Evolutionary conservation across 139 green algal species (phyloP), one percentile per base, ranked within the genome.

Genomic region (Pycnococcus provasolii): DNA sequence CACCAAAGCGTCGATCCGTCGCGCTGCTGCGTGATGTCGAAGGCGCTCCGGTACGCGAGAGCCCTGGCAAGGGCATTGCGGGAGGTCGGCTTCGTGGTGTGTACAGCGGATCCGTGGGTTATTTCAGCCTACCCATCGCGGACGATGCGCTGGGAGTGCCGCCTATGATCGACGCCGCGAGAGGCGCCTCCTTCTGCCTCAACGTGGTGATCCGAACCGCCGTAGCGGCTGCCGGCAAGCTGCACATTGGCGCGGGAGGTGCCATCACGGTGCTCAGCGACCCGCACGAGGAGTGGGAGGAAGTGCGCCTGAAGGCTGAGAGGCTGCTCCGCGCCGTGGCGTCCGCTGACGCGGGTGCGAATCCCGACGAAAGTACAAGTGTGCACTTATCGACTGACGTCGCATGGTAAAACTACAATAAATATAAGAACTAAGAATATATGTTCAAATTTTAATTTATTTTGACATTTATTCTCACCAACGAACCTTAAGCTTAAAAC

Each of bases 181-280:
- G 26, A 26, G 26, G 26, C 26, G 26, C 26, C 68, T 85, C 88
- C 8, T 96, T 97, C 66, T 93, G 98, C 75, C 77, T 98, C 5
- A 99, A 99, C 83, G 94, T 99, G 53, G 89, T 99, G 26, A 99
- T 99, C 68, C 79, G 93, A 48, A 96, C 87, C 3, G 91, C 87
- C 0, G 79, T 96, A 4, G 64, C 95, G 3, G 40, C 73, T 6
- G 65, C n/a, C 26, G 63, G 41, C 41, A 7, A 44, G 0, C 70
- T 89, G 48, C 73, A 40, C 43, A 93, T 98, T 48, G 93, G 93
- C 3, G 90, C 91, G 1, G 93, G 93, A 1, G 93, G 93, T 4
- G 93, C 93, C 0, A 88, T 99, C 5, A 86, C 94, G 39, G 79
- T 91, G 43, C 83, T 96, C 68, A 94, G 84, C n/a, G 84, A 91